These are phyloP conservation scores for Chaetomidium leptoderma DNA, from an alignment of 495 filamentous ascomycete genomes.

Conservation along the genomic window DNA sequence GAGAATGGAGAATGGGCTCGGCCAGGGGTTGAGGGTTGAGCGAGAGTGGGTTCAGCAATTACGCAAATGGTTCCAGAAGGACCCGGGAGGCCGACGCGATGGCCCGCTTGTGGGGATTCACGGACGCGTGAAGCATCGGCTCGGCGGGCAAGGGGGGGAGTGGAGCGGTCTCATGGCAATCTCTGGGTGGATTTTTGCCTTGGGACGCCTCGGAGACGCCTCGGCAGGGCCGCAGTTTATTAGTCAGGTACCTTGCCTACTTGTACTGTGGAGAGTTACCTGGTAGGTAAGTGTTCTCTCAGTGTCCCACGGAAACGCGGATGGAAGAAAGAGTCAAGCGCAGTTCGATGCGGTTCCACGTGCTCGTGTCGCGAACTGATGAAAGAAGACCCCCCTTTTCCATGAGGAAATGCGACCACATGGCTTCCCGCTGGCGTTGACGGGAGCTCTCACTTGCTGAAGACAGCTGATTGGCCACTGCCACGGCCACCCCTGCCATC, in stretches of 20 bases:
- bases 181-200: neutral
- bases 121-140: constrained; percentile 14
- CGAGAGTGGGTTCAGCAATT: constrained; percentile 16
- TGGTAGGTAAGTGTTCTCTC: no score
- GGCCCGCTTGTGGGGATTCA: constrained; percentile 15
- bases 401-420: neutral
- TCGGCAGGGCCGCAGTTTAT: neutral
- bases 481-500: neutral
- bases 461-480: neutral
- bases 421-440: neutral
- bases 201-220: neutral
- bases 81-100: constrained; percentile 13
- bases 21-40: constrained; percentile 12
- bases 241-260: no score
- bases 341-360: no score
- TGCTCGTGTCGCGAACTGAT: no score
- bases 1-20: neutral
- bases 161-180: neutral
- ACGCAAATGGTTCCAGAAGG: constrained; percentile 17
- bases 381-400: no score
- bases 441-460: constrained; percentile 5
- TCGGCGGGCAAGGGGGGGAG: neutral
- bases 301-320: no score
- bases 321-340: no score
- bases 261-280: no score